A percentile compares a stretch with the other conserved stretches of the same genome.
Evolutionary conservation across 1,284 basidiomycete species (phyloP).

Genomic region (Puccinia polysora): DNA sequence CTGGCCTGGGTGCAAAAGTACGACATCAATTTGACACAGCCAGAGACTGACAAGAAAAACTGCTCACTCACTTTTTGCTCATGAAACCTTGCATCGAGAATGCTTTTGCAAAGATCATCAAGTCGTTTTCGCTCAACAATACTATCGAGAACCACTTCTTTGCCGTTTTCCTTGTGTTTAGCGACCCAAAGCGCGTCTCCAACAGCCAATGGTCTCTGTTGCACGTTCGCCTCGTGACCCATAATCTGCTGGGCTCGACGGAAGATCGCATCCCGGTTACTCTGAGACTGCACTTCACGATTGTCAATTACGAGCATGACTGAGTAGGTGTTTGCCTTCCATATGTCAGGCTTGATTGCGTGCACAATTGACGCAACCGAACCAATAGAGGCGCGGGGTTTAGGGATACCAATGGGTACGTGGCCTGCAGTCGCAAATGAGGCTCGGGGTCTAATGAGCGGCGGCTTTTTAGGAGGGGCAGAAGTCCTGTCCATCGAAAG

Average conservation of each 20-base stretch:
- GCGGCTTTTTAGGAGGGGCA: background rate
- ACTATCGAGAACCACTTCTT: slow-evolving; percentile 56
- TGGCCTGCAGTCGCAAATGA: slow-evolving; percentile 21
- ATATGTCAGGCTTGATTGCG: slow-evolving; percentile 46
- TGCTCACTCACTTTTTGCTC: slow-evolving; percentile 59
- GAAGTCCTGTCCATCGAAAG: too few species aligned
- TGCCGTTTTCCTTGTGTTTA: slow-evolving; percentile 52
- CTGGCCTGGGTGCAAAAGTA: slow-evolving; percentile 54
- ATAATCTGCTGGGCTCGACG: slow-evolving; percentile 45
- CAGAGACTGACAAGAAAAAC: slow-evolving; percentile 46
- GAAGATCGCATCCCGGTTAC: slow-evolving; percentile 53
- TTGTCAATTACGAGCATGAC: slow-evolving; percentile 59
- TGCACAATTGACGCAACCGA: background rate
- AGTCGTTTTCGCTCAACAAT: slow-evolving; percentile 60
- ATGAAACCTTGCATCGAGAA: slow-evolving; percentile 59
- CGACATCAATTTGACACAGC: background rate
- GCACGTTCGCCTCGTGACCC: slow-evolving; percentile 55
- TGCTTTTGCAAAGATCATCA: slow-evolving; percentile 58
- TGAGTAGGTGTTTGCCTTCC: slow-evolving; percentile 54
- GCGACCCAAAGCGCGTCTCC: slow-evolving; percentile 62
- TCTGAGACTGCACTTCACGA: slow-evolving; percentile 55
- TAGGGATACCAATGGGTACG: slow-evolving; percentile 16
- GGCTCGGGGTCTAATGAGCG: slow-evolving; percentile 19
- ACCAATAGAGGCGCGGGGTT: slow-evolving; percentile 26
- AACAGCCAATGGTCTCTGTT: slow-evolving; percentile 57